Conservation (phyloP, 805 yeast species). For the Hyphopichia homilentoma region DNA sequence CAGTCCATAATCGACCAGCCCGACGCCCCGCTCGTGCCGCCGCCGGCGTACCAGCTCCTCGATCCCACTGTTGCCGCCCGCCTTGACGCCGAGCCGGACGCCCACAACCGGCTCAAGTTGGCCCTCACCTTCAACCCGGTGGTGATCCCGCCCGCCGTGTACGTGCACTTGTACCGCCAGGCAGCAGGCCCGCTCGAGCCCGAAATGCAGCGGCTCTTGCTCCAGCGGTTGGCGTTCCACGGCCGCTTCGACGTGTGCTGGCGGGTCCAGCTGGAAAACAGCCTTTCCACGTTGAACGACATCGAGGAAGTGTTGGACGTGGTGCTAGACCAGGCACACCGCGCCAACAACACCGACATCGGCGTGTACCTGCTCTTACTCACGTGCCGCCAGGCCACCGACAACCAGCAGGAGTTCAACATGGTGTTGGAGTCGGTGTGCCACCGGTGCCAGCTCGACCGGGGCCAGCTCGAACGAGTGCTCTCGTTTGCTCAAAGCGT, state of each 20-base stretch:
- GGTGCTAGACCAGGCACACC: conserved; percentile 14
- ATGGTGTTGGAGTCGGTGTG: conserved; percentile 17
- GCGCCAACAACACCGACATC: conserved; percentile 15
- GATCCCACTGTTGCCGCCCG: conserved; percentile 13
- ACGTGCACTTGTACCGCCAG: conserved; percentile 15
- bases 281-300: conserved; percentile 27
- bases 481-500: no score
- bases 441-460: conserved; percentile 9
- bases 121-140: conserved; percentile 30
- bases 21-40: no score
- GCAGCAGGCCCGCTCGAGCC: conserved; percentile 16
- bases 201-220: conserved; percentile 16
- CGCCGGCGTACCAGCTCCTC: no score
- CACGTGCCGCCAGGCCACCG: conserved; percentile 12
- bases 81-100: conserved; percentile 23
- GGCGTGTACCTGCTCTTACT: conserved; percentile 24
- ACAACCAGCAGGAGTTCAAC: conserved; percentile 10
- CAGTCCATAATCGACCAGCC: conserved; percentile 1
- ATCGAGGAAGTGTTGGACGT: conserved; percentile 34
- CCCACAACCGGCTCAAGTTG: conserved; percentile 23
- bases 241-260: conserved; percentile 27
- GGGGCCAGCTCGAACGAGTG: no score
- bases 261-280: conserved; percentile 21
- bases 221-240: conserved; percentile 29
- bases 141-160: conserved; percentile 24